phyloP scores from a whole-genome alignment of 805 yeast genomes.

The Candida dajiaensis region DNA sequence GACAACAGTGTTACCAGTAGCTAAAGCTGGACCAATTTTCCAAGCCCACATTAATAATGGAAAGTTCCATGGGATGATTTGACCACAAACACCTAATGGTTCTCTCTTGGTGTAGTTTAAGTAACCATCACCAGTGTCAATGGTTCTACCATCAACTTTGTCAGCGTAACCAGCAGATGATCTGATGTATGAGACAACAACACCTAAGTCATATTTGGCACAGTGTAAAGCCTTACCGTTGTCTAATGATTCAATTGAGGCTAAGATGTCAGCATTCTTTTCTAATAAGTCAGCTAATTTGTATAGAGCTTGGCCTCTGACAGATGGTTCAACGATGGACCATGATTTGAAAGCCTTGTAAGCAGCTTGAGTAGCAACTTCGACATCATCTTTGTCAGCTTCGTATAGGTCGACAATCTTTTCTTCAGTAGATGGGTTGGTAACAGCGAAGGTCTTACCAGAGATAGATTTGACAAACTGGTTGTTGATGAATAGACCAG shows the following conservation, averaged over 20 bases:
- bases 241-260: slow-evolving; percentile 45
- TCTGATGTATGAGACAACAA: slow-evolving; percentile 41
- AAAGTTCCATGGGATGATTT: slow-evolving; percentile 70
- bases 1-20: slow-evolving; percentile 60
- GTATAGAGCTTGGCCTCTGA: slow-evolving; percentile 35
- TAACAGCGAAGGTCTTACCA: slow-evolving; percentile 49
- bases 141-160: slow-evolving; percentile 41
- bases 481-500: slow-evolving; percentile 61
- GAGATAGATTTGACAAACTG: slow-evolving; percentile 51
- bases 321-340: slow-evolving; percentile 41
- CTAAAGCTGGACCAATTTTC: slow-evolving; percentile 65
- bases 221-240: slow-evolving; percentile 47
- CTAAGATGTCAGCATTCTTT: slow-evolving; percentile 40
- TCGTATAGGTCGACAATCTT: slow-evolving; percentile 47
- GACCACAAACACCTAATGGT: slow-evolving; percentile 68
- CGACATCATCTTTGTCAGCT: slow-evolving; percentile 45
- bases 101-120: slow-evolving; percentile 53
- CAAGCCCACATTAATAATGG: slow-evolving; percentile 64
- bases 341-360: slow-evolving; percentile 54
- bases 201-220: slow-evolving; percentile 42
- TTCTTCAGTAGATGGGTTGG: slow-evolving; percentile 59
- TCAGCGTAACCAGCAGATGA: slow-evolving; percentile 51
- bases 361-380: slow-evolving; percentile 58
- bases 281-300: slow-evolving; percentile 47
- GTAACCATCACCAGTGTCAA: slow-evolving; percentile 45